These are phyloP conservation scores for Helenozyma baotianmanensis DNA, from an alignment of 805 yeast genomes.

Conservation along the genomic window DNA sequence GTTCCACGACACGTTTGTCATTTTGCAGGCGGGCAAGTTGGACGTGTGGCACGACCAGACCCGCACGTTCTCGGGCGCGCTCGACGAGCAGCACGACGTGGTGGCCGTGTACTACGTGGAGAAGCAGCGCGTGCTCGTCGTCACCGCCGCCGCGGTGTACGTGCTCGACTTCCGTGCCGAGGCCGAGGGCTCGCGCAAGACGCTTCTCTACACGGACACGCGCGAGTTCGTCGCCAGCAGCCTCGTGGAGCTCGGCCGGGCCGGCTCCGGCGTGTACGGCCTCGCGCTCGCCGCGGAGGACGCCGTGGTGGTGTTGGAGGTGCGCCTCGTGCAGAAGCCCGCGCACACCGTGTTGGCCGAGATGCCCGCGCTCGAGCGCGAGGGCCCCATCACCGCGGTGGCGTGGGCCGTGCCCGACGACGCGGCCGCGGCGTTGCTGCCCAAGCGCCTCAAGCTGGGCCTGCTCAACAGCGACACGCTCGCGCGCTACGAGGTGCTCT, in stretches of 20 bases:
- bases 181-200: neutral
- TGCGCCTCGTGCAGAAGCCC: too few species aligned
- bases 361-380: too few species aligned
- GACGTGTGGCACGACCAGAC: neutral
- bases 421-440: too few species aligned
- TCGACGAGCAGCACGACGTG: neutral
- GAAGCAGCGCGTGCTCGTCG: neutral
- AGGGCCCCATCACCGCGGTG: too few species aligned
- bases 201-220: neutral
- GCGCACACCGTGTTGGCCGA: too few species aligned
- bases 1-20: neutral
- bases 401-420: too few species aligned
- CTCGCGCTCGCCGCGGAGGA: neutral
- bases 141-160: neutral
- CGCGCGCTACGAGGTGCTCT: neutral
- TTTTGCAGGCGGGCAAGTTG: neutral
- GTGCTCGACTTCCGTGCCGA: neutral
- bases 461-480: neutral
- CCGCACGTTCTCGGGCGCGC: neutral
- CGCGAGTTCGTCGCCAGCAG: neutral
- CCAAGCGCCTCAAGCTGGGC: too few species aligned
- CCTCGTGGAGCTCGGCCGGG: neutral
- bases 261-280: neutral
- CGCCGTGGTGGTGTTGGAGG: too few species aligned
- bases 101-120: neutral